These are phyloP conservation scores for Pseudomassariella vexata DNA, from an alignment of 2,329 filamentous ascomycete genomes.

Conservation along the genomic window DNA sequence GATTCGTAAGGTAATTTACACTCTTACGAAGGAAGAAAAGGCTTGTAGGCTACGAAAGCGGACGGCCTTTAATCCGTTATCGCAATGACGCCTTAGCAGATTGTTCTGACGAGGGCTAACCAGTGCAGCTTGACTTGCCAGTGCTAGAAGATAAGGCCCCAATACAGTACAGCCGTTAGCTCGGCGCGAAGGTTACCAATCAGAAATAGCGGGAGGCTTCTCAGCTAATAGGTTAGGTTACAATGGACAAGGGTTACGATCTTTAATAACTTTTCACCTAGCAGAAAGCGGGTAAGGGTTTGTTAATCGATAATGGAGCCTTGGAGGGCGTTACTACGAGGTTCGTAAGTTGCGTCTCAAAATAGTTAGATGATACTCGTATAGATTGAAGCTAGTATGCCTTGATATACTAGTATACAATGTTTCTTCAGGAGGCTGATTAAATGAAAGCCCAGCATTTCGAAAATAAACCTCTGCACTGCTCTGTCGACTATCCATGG, in stretches of 20 bases:
- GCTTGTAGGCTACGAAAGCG: slow-evolving; percentile 6
- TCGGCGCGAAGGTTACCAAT: slow-evolving; percentile 3
- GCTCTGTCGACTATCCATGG: slow-evolving; percentile 1
- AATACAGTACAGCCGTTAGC: slow-evolving; percentile 1
- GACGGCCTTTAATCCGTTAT: slow-evolving; percentile 2
- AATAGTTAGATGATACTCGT: slow-evolving; percentile 1
- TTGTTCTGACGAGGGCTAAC: slow-evolving; percentile 2
- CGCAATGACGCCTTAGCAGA: slow-evolving; percentile 1
- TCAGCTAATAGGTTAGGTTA: background rate
- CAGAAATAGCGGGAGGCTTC: slow-evolving; percentile 1
- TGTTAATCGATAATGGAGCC: slow-evolving; percentile 3
- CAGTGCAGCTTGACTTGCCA: slow-evolving; percentile 2
- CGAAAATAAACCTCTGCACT: slow-evolving; percentile 7
- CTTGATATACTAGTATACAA: background rate
- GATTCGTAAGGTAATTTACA: slow-evolving; percentile 5
- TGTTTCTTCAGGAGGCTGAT: slow-evolving; percentile 2
- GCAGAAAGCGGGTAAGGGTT: slow-evolving; percentile 1
- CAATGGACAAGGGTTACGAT: slow-evolving; percentile 4
- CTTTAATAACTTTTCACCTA: slow-evolving; percentile 1
- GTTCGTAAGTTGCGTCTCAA: slow-evolving; percentile 1
- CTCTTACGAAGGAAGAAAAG: slow-evolving; percentile 4
- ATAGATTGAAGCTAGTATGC: background rate
- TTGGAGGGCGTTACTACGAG: slow-evolving; percentile 1
- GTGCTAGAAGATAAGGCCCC: slow-evolving; percentile 3
- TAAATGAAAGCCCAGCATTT: slow-evolving; percentile 5